These are phyloP conservation scores for Xerocomus brunneocitrinus DNA, from an alignment of 768 basidiomycete genomes.

Conservation along the genomic window DNA sequence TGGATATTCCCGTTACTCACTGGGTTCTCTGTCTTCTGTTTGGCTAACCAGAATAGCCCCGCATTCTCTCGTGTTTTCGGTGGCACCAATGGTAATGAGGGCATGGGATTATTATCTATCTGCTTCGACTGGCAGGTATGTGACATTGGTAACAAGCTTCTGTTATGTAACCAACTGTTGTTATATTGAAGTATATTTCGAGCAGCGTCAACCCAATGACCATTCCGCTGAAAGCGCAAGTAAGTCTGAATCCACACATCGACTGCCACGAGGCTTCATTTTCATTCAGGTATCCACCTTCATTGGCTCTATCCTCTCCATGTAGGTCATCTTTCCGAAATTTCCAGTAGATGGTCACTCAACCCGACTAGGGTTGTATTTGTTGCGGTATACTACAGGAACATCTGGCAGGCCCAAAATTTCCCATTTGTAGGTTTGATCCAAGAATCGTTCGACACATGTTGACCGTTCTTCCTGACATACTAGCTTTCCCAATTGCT, in stretches of 20 bases:
- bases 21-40: slow-evolving; percentile 59
- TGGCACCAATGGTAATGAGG: slow-evolving; percentile 63
- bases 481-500: slow-evolving; percentile 42
- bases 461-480: slow-evolving; percentile 4
- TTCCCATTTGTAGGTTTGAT: slow-evolving; percentile 54
- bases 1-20: slow-evolving; percentile 55
- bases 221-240: slow-evolving; percentile 53
- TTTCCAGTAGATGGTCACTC: not conserved
- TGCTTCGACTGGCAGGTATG: slow-evolving; percentile 53
- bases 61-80: slow-evolving; percentile 50
- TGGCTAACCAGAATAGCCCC: slow-evolving; percentile 40
- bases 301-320: slow-evolving; percentile 51
- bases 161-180: not conserved
- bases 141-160: slow-evolving; percentile 12
- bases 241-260: slow-evolving; percentile 1
- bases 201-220: slow-evolving; percentile 43
- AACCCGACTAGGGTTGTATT: slow-evolving; percentile 32
- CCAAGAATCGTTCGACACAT: not conserved
- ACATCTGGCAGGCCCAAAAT: slow-evolving; percentile 54
- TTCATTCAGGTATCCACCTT: slow-evolving; percentile 38
- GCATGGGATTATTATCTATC: slow-evolving; percentile 54
- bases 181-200: slow-evolving; percentile 20
- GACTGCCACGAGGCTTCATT: not conserved
- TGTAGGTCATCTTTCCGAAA: slow-evolving; percentile 31
- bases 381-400: slow-evolving; percentile 39